Evolutionary conservation across 2,329 filamentous ascomycete species (phyloP).

Genomic region (Scedosporium apiospermum): DNA sequence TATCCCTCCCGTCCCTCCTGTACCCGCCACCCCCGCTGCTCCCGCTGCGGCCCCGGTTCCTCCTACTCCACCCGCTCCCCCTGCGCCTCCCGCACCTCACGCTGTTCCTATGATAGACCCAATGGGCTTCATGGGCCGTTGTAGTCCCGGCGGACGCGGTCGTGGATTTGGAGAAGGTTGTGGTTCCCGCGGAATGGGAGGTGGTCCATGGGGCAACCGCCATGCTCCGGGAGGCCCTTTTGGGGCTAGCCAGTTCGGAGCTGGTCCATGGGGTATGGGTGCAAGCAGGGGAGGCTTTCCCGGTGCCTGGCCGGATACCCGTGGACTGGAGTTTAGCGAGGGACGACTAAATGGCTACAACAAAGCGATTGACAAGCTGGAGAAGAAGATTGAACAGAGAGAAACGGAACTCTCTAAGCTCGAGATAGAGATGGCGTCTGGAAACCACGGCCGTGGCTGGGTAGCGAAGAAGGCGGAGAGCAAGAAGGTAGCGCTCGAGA

Average conservation of each 20-base stretch:
- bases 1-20: conserved; percentile 3
- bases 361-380: background rate
- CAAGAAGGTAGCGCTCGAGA: conserved; percentile 14
- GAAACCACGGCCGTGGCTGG: background rate
- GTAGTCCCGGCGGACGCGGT: conserved; percentile 5
- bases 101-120: background rate
- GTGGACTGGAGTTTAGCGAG: conserved; percentile 10
- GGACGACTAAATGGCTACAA: conserved; percentile 19
- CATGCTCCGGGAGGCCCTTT: background rate
- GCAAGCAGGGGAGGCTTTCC: conserved; percentile 7
- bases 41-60: background rate
- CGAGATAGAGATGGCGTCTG: background rate
- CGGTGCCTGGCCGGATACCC: conserved; percentile 26
- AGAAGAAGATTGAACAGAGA: background rate
- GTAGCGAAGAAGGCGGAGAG: background rate
- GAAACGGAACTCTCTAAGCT: background rate
- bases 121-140: conserved; percentile 5
- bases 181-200: background rate
- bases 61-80: background rate
- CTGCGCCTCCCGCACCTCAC: background rate
- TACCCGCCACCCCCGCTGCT: background rate
- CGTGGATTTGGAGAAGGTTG: background rate
- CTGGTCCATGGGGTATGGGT: background rate
- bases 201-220: background rate
- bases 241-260: too few species aligned